These are phyloP conservation scores for Rhododendron williamsianum DNA, from an alignment of 148 eudicot genomes.

Conservation along the genomic window DNA sequence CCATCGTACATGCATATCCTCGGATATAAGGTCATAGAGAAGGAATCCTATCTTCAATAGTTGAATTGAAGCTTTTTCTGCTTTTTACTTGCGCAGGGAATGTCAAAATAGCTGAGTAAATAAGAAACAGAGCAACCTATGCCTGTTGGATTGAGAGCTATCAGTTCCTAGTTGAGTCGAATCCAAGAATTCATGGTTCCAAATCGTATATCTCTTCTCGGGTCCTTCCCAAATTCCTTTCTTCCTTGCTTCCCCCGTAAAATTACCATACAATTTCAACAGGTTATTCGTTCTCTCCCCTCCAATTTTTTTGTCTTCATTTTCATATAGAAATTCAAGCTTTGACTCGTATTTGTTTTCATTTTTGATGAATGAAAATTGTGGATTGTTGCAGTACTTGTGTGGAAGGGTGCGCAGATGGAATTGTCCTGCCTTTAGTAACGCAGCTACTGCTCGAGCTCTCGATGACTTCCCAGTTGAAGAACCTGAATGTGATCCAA, in stretches of 20 bases:
- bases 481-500: conserved; percentile 9
- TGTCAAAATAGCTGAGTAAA: background rate
- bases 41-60: background rate
- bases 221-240: conserved; percentile 13
- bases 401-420: conserved; percentile 7
- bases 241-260: conserved; percentile 10
- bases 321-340: background rate
- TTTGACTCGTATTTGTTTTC: background rate
- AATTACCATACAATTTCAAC: conserved; percentile 1
- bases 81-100: background rate
- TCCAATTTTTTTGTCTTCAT: background rate
- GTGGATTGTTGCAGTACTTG: conserved; percentile 16
- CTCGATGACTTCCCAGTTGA: conserved; percentile 16
- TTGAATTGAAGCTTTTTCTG: background rate
- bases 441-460: conserved; percentile 13
- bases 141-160: background rate
- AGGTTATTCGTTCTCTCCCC: conserved; percentile 11
- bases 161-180: conserved; percentile 1
- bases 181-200: conserved; percentile 17
- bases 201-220: background rate
- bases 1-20: background rate
- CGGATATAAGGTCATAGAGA: background rate
- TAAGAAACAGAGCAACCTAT: background rate
- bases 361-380: background rate
- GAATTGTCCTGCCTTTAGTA: conserved; percentile 14